Evolutionary conservation across 768 basidiomycete genomes (phyloP), one percentile per base, ranked within the genome.

Genomic region (Rhizopogon vesiculosus): DNA sequence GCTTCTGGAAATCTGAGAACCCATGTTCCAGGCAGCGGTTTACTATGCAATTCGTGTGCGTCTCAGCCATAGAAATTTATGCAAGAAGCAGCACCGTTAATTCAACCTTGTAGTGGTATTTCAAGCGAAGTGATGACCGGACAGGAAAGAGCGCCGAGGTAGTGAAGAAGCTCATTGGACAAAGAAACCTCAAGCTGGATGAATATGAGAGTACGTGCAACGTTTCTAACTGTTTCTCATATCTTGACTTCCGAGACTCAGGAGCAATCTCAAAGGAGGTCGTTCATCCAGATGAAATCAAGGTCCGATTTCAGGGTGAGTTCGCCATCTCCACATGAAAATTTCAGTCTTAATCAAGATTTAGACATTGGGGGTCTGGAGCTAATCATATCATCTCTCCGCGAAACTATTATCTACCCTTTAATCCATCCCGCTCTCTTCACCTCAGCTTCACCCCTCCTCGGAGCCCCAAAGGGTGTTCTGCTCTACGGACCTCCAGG

Each of bases 401-500:
- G 92, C 51, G 97, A 98, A 77, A 91, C 94, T 54, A 87, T 99
- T 55, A 98, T 98, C 64, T 96, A 91, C 67, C 96, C 96, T 1
- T 82, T 98, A 42, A 82, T 89, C 57, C 96, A 91, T 64, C 97
- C 97, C 3, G 78, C 87, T 56, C 81, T 98, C 55, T 98, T 98
- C 78, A 77, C 81, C 13, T 78, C 87, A 16, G 83, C 89, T 0
- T 91, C 93, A 0, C 80, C 87, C 13, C 82, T 98, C 19, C 82
- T 97, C 57, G 83, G 85, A 5, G 92, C 97, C 5, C 97, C 97
- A 0, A 98, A 98, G 68, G 97, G 97, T 12, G 96, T 98, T 8
- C 79, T 98, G 16, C 81, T 99, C 18, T 96, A 91, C 63, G 97
- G 97, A 0, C 97, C 95, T 42, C 97, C 97, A 1, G 96, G 97